Conservation (phyloP, 768 basidiomycete species). For the Kwoniella dejecticola region DNA sequence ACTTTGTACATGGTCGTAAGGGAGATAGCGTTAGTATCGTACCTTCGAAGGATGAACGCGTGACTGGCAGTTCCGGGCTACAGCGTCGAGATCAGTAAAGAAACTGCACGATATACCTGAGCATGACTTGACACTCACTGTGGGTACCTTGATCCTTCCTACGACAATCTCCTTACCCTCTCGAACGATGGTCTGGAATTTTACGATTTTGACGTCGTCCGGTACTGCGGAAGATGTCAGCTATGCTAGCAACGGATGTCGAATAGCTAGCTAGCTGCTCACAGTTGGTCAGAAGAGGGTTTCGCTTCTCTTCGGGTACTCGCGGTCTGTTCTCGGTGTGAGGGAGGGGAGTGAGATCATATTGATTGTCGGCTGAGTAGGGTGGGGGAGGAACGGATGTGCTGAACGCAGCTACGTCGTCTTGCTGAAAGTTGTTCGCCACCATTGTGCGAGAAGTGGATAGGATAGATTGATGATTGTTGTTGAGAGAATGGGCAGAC, state of each 20-base stretch:
- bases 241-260: neutral
- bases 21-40: slow-evolving; percentile 88
- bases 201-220: slow-evolving; percentile 61
- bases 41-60: slow-evolving; percentile 90
- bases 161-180: slow-evolving; percentile 87
- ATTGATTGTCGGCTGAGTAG: slow-evolving; percentile 21
- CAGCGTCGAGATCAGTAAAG: slow-evolving; percentile 56
- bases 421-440: neutral
- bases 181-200: slow-evolving; percentile 86
- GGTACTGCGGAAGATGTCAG: slow-evolving; percentile 37
- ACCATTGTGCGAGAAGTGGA: slow-evolving; percentile 3
- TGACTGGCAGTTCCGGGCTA: slow-evolving; percentile 62
- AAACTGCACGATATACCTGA: slow-evolving; percentile 18
- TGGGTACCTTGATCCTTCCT: slow-evolving; percentile 85
- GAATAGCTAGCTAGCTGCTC: slow-evolving; percentile 11
- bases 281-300: slow-evolving; percentile 39
- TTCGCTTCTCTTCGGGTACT: slow-evolving; percentile 38
- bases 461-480: no score
- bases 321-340: slow-evolving; percentile 40
- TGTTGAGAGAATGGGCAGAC: no score
- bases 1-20: slow-evolving; percentile 96
- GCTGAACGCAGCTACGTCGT: slow-evolving; percentile 35
- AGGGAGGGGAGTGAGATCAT: slow-evolving; percentile 41
- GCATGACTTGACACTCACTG: slow-evolving; percentile 59
- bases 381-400: slow-evolving; percentile 42